Evolutionary conservation across 2,329 filamentous ascomycete genomes (phyloP).

Genomic region (Alternaria postmessia): DNA sequence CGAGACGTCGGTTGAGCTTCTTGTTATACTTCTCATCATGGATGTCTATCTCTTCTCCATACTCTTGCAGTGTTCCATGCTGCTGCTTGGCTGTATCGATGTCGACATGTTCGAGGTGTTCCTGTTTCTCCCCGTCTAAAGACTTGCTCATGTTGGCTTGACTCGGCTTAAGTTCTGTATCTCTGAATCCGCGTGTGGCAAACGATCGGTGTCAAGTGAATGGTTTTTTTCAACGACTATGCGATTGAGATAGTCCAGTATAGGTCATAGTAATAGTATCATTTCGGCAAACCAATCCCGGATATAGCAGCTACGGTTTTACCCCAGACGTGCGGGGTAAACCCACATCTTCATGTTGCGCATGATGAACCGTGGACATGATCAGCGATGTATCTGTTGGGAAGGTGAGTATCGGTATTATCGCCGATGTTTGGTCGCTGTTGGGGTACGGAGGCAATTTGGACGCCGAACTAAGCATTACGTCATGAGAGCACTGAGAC

Average conservation of each 20-base stretch:
- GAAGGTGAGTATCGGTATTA: slow-evolving; percentile 1
- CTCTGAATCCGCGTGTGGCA: background rate
- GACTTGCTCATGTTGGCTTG: background rate
- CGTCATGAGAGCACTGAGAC: background rate
- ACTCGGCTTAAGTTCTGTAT: background rate
- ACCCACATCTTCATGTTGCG: background rate
- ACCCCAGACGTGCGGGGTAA: slow-evolving; percentile 9
- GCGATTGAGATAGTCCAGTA: background rate
- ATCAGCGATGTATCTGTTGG: background rate
- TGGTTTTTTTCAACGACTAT: background rate
- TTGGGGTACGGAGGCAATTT: background rate
- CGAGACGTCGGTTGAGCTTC: slow-evolving; percentile 6
- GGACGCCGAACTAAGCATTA: slow-evolving; percentile 50
- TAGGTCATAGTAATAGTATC: background rate
- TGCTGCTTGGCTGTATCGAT: background rate
- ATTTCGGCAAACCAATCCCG: background rate
- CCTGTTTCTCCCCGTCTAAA: background rate
- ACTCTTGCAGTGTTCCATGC: background rate
- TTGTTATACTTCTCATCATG: slow-evolving; percentile 6
- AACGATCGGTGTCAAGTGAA: background rate
- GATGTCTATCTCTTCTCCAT: slow-evolving; percentile 2
- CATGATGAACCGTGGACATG: background rate
- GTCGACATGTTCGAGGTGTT: background rate
- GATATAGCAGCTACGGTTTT: slow-evolving; percentile 7
- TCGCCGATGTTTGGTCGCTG: background rate